Evolutionary conservation across 1,139 yeast genomes (phyloP).

Genomic region (Yamadazyma spencermartinsiae): DNA sequence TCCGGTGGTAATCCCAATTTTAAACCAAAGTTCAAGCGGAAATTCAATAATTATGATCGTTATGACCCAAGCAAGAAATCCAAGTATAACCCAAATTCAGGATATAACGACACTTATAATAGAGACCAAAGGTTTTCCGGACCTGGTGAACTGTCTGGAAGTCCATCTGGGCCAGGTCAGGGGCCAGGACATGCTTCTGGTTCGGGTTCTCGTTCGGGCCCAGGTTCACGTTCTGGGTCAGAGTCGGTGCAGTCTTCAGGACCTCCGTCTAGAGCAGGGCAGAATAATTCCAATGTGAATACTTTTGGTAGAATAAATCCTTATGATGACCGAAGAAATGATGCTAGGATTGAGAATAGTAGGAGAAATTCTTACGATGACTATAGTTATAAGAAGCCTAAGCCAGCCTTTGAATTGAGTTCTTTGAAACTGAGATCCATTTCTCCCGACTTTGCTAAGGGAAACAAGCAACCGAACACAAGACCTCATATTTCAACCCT

Average conservation of each 20-base stretch:
- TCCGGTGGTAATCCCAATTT: neutral
- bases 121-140: conserved; percentile 2
- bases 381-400: conserved; percentile 9
- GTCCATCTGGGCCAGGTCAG: neutral
- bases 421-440: conserved; percentile 10
- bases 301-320: conserved; percentile 2
- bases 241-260: conserved; percentile 1
- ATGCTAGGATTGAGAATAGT: conserved; percentile 5
- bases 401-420: conserved; percentile 18
- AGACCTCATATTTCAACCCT: neutral
- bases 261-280: neutral
- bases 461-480: too few relatives aligned
- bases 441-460: conserved; percentile 1
- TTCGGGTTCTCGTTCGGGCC: neutral
- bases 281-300: neutral
- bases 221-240: neutral
- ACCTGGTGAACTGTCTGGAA: neutral
- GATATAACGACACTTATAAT: conserved; percentile 4
- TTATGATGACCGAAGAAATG: conserved; percentile 9
- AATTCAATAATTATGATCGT: conserved; percentile 13
- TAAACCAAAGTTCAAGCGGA: conserved; percentile 11
- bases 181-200: neutral
- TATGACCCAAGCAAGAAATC: conserved; percentile 13
- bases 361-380: conserved; percentile 8
- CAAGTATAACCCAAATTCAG: neutral